Base-by-base conservation (phyloP, 352 stramenopile species). In the Aphanomyces cochlioides region DNA sequence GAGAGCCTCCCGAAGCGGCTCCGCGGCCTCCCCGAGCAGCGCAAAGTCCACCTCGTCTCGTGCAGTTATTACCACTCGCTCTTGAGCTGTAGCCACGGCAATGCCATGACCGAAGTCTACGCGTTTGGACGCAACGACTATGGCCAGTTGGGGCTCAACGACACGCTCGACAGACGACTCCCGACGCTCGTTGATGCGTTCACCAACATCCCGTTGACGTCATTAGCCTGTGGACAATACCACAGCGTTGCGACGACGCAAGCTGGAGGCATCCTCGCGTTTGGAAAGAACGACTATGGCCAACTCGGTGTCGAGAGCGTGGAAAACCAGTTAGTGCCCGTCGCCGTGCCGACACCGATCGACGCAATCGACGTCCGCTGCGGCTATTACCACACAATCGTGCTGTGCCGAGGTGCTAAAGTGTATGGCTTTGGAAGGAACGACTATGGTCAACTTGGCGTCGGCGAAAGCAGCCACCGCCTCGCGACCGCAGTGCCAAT, bases 211-310 rank as follows among this genome's bases (percentile, higher is more conserved):
- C 78, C 81, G 12, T 66, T 94, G 0, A 72, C 85, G 1, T 96
- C 83, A 3, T 73, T 97, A 0, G 90, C 89, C 7, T 98, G 92
- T 72, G 92, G 93, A 2, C 91, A 98, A 67, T 98, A 97, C 57
- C 92, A 98, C 60, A 96, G 87, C 0, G 85, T 91, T 60, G 83
- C 94, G 0, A 83, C 89, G 1, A 93, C 84, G 5, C 69, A 78
- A 6, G 77, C 74, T 0, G 91, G 91, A 3, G 82, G 81, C 34
- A 71, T 93, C 5, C 92, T 90, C 21, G 84, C 81, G 0, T 97
- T 95, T 77, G 93, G 93, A 0, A 98, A 98, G 75, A 98, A 98
- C 71, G 93, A 98, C 65, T 98, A 97, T 53, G 92, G 93, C 0
- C 92, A 98, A 60, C 77, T 98, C 17, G 93, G 93, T 1, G 38